Conservation (phyloP, 805 yeast species). For the Cyberlindnera lachancei region DNA sequence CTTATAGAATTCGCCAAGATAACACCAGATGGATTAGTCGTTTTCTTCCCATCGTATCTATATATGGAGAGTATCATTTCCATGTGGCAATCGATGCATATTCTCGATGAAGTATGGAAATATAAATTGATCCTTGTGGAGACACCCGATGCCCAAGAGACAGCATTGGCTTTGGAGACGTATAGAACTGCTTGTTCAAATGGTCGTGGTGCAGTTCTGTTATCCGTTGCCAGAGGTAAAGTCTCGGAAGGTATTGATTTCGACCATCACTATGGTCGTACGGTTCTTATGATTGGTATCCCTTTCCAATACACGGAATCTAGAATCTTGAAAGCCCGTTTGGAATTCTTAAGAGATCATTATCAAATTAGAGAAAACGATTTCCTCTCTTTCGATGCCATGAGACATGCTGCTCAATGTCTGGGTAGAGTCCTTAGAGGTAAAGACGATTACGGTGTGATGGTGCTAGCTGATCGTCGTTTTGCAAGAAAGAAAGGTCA, state of each 20-base stretch:
- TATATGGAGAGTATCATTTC: conserved; percentile 98
- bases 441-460: conserved; percentile 96
- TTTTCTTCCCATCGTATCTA: conserved; percentile 92
- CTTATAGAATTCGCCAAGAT: conserved; percentile 88
- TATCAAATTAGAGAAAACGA: conserved; percentile 91
- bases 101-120: conserved; percentile 97
- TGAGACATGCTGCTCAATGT: conserved; percentile 99
- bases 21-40: conserved; percentile 97
- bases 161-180: conserved; percentile 90
- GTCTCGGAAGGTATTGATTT: conserved; percentile 99
- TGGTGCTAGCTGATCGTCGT: conserved; percentile 95
- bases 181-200: conserved; percentile 94
- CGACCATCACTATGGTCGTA: conserved; percentile 96
- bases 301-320: conserved; percentile 99
- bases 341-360: conserved; percentile 89
- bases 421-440: conserved; percentile 96
- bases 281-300: conserved; percentile 97
- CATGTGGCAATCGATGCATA: conserved; percentile 99
- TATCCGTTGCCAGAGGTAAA: conserved; percentile 98
- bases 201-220: conserved; percentile 94
- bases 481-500: conserved; percentile 81
- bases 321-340: conserved; percentile 86
- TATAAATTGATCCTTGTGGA: conserved; percentile 91
- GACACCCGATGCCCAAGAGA: conserved; percentile 98
- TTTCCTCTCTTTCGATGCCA: conserved; percentile 94